phyloP scores from a whole-genome alignment of 768 basidiomycete genomes.

The Collybia nuda region DNA sequence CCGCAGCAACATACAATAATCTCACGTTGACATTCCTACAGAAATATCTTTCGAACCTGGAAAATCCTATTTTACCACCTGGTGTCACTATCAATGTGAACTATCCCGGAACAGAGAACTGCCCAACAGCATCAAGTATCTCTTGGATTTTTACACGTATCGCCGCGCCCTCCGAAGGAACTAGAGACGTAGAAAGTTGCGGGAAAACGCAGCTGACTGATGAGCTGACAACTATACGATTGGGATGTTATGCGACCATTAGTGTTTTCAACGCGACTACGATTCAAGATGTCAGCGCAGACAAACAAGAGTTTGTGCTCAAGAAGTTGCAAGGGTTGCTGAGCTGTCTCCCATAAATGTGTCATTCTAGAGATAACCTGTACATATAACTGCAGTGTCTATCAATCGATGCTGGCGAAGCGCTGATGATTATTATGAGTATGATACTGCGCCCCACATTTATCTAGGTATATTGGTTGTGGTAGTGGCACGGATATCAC shows the following conservation, averaged over 20 bases:
- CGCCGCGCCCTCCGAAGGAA: conserved; percentile 14
- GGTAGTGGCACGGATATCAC: too few relatives aligned
- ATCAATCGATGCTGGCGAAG: too few relatives aligned
- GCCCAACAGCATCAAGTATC: conserved; percentile 22
- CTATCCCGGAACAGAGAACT: conserved; percentile 25
- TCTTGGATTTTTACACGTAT: conserved; percentile 31
- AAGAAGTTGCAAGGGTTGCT: conserved; percentile 15
- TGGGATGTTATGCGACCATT: conserved; percentile 28
- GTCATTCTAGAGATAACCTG: too few relatives aligned
- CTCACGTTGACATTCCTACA: conserved; percentile 14
- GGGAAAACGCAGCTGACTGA: conserved; percentile 26
- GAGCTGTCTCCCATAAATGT: conserved; percentile 8
- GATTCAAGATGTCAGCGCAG: conserved; percentile 30
- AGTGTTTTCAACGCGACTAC: conserved; percentile 25
- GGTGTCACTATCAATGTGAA: conserved; percentile 34
- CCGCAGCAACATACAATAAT: conserved; percentile 13
- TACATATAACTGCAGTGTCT: too few relatives aligned
- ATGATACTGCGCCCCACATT: too few relatives aligned
- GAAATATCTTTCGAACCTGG: conserved; percentile 15
- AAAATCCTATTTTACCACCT: conserved; percentile 26
- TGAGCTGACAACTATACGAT: conserved; percentile 21
- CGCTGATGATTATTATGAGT: too few relatives aligned
- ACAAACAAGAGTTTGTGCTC: conserved; percentile 24
- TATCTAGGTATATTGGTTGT: too few relatives aligned
- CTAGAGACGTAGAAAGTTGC: conserved; percentile 29